These are phyloP conservation scores for Linnemannia hyalina DNA, from an alignment of 192 early-diverging fungal species.

Conservation along the genomic window DNA sequence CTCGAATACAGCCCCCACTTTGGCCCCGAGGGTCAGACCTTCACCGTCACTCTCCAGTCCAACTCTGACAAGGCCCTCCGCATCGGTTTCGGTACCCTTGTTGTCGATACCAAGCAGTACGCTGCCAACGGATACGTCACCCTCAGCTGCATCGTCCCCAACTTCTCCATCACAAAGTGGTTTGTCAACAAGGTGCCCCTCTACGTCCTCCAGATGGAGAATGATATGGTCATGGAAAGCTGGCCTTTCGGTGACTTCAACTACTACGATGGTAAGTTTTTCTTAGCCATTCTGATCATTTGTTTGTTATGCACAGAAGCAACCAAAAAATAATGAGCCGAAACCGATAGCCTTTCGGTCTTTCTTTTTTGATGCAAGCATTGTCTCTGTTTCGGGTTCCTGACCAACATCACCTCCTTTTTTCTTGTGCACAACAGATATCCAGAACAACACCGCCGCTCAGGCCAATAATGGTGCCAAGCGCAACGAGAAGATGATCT, in stretches of 20 bases:
- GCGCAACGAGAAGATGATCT: slow-evolving; percentile 34
- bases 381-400: slow-evolving; percentile 8
- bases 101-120: slow-evolving; percentile 65
- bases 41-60: slow-evolving; percentile 57
- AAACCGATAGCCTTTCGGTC: neutral
- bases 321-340: neutral
- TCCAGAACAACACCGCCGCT: neutral
- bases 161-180: slow-evolving; percentile 57
- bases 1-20: slow-evolving; percentile 60
- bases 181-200: slow-evolving; percentile 58
- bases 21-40: slow-evolving; percentile 44
- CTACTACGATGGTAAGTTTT: slow-evolving; percentile 49
- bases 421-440: neutral
- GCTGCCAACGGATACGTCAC: slow-evolving; percentile 58
- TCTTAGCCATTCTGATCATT: neutral
- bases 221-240: slow-evolving; percentile 58
- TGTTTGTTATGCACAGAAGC: neutral
- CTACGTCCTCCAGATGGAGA: slow-evolving; percentile 59
- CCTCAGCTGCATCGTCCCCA: slow-evolving; percentile 58
- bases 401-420: neutral
- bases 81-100: slow-evolving; percentile 63
- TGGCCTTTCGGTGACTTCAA: slow-evolving; percentile 61
- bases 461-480: slow-evolving; percentile 5
- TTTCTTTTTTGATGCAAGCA: neutral
- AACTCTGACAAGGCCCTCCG: slow-evolving; percentile 49